phyloP scores from a whole-genome alignment of 805 yeast genomes.

The Tetrapisispora namnaoensis region DNA sequence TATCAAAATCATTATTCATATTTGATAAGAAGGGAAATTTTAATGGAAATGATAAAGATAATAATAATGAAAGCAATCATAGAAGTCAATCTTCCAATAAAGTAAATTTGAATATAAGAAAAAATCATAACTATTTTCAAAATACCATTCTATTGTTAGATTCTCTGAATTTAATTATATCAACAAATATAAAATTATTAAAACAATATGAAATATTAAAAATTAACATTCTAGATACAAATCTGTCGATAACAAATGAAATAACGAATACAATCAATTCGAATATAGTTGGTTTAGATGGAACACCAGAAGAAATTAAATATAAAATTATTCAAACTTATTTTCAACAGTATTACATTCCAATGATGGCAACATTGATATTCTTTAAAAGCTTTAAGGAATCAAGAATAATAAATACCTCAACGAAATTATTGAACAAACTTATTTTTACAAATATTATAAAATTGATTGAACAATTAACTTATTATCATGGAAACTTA shows the following conservation, averaged over 20 bases:
- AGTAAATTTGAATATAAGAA: background rate
- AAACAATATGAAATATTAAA: slow-evolving; percentile 10
- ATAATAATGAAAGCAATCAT: background rate
- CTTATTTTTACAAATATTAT: slow-evolving; percentile 11
- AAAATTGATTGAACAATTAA: slow-evolving; percentile 27
- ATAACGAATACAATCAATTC: background rate
- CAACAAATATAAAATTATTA: slow-evolving; percentile 10
- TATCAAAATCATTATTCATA: slow-evolving; percentile 24
- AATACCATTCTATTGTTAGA: slow-evolving; percentile 9
- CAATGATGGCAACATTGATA: slow-evolving; percentile 13
- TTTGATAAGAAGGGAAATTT: slow-evolving; percentile 10
- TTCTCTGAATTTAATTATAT: slow-evolving; percentile 10
- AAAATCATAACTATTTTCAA: slow-evolving; percentile 1
- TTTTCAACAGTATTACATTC: slow-evolving; percentile 17
- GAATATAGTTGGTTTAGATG: background rate
- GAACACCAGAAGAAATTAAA: slow-evolving; percentile 6
- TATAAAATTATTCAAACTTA: slow-evolving; percentile 16
- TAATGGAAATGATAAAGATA: background rate
- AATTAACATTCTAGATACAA: slow-evolving; percentile 7
- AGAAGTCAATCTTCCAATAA: background rate
- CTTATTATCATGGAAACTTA: slow-evolving; percentile 30
- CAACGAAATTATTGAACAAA: slow-evolving; percentile 4
- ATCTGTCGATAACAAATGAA: background rate
- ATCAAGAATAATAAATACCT: background rate
- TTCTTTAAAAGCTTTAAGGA: slow-evolving; percentile 15